Percentiles rank a stretch among this genome's conserved stretches.
These are phyloP conservation scores for Trichoderma pleuroti DNA, from an alignment of 2,329 filamentous ascomycete species.

Conservation along the genomic window DNA sequence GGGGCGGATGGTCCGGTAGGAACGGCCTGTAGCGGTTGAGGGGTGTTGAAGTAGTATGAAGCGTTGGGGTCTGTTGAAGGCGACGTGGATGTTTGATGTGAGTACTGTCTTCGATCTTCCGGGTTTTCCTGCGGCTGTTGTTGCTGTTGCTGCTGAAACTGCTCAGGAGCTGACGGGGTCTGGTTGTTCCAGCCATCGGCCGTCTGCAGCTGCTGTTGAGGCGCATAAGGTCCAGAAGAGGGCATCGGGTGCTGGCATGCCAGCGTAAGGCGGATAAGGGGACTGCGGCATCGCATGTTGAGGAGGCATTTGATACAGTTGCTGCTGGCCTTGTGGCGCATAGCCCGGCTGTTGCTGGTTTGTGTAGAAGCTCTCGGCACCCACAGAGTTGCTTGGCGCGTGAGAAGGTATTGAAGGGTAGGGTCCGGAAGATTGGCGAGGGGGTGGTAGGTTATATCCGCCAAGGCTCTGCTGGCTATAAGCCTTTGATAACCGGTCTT, in stretches of 20 bases:
- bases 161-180: conserved; percentile 34
- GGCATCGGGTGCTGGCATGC: conserved; percentile 36
- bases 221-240: conserved; percentile 43
- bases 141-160: conserved; percentile 28
- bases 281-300: conserved; percentile 35
- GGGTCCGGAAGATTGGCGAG: conserved; percentile 53
- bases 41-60: conserved; percentile 55
- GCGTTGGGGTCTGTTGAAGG: conserved; percentile 49
- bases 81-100: conserved; percentile 29
- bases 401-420: conserved; percentile 69
- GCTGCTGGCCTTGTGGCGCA: conserved; percentile 37
- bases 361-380: conserved; percentile 79
- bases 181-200: conserved; percentile 50
- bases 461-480: conserved; percentile 77
- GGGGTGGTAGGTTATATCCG: conserved; percentile 56
- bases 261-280: conserved; percentile 43
- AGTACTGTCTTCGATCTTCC: conserved; percentile 28
- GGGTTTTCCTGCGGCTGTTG: conserved; percentile 25
- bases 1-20: conserved; percentile 37
- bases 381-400: conserved; percentile 45
- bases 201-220: conserved; percentile 45
- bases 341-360: conserved; percentile 59
- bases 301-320: conserved; percentile 30
- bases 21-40: conserved; percentile 25
- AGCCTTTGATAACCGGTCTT: conserved; percentile 88